Base-by-base conservation (phyloP, 2,329 filamentous ascomycete genomes). In the Emmonsiellopsis sp. region DNA sequence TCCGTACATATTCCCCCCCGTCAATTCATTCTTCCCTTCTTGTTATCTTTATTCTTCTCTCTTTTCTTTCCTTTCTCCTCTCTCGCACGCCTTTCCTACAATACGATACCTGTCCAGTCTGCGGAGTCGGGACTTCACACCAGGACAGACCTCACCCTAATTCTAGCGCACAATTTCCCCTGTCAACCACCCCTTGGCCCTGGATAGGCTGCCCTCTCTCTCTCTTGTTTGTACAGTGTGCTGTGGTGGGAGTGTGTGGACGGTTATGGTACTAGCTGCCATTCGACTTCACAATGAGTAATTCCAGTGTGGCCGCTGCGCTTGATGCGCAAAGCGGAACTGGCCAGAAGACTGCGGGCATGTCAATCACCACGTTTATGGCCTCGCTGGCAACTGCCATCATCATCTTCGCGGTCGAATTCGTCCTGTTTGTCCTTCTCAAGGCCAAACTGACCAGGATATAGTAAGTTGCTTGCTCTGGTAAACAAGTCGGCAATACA, bases 391-490 rank as follows among this genome's bases (percentile, higher is more conserved):
- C 75, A 37, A 79, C 81, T 49, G 83, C 83, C 64, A 65, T 85
- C 46, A 70, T 81, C 15, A 70, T 87, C 53, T 88, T 87, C 56
- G 78, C 74, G 1, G 70, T 84, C 5, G 76, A 83, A 65, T 73
- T 89, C 37, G 64, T 84, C 9, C 64, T 86, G n/a, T 95, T 95
- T 67, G 67, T 89, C 6, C 62, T 93, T 1, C 73, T 95, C 42
- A 84, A 89, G 59, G 85, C 88, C 55, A 91, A 88, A 59, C 72
- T 95, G 37, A 83, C 84, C 2, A 80, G 89, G 57, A 94, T 95
- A 56, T 95, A 91, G 86, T 90, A 73, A 64, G 84, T 74, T 20
- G n/a, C 30, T 7, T 26, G 6, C 34, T 20, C 46, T 8, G 7
- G 10, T 15, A 10, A 2, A 8, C 5, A 37, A 49, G 5, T 30